These are phyloP conservation scores for Cryptococcus sp. DNA, from an alignment of 1,284 basidiomycete species.

Conservation along the genomic window DNA sequence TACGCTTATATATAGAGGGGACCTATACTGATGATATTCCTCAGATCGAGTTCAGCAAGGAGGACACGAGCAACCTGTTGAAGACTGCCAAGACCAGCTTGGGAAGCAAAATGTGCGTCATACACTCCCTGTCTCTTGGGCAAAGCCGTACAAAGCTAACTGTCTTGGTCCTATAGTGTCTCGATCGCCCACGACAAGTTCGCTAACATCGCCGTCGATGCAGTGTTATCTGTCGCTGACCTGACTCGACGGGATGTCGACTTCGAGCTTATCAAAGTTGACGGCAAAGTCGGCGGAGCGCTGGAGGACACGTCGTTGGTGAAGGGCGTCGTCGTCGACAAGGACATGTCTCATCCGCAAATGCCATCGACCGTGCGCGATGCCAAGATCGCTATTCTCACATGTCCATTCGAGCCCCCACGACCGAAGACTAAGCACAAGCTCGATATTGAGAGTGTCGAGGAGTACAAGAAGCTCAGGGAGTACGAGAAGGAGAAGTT, in stretches of 20 bases:
- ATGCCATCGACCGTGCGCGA: slow-evolving; percentile 89
- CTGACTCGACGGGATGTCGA: slow-evolving; percentile 91
- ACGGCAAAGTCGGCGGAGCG: slow-evolving; percentile 96
- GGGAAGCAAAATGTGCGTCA: slow-evolving; percentile 89
- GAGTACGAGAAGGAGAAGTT: slow-evolving; percentile 97
- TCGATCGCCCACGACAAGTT: slow-evolving; percentile 95
- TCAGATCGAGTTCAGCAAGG: slow-evolving; percentile 69
- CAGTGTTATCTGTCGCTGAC: slow-evolving; percentile 93
- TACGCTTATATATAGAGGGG: neutral
- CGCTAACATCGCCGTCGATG: slow-evolving; percentile 95
- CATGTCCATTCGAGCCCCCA: slow-evolving; percentile 98
- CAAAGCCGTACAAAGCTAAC: neutral
- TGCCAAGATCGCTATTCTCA: slow-evolving; percentile 93
- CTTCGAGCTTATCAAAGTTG: slow-evolving; percentile 99
- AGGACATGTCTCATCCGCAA: slow-evolving; percentile 98
- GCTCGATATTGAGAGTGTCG: slow-evolving; percentile 95
- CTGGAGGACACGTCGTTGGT: slow-evolving; percentile 81
- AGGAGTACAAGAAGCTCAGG: slow-evolving; percentile 93
- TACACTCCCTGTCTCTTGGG: neutral
- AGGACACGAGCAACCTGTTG: slow-evolving; percentile 81
- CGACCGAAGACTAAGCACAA: slow-evolving; percentile 99
- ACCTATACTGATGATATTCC: neutral
- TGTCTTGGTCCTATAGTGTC: slow-evolving; percentile 62
- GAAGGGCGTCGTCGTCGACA: slow-evolving; percentile 95
- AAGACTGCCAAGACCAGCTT: slow-evolving; percentile 96